phyloP scores from a whole-genome alignment of 768 basidiomycete genomes.

The Pleurotus platypus region DNA sequence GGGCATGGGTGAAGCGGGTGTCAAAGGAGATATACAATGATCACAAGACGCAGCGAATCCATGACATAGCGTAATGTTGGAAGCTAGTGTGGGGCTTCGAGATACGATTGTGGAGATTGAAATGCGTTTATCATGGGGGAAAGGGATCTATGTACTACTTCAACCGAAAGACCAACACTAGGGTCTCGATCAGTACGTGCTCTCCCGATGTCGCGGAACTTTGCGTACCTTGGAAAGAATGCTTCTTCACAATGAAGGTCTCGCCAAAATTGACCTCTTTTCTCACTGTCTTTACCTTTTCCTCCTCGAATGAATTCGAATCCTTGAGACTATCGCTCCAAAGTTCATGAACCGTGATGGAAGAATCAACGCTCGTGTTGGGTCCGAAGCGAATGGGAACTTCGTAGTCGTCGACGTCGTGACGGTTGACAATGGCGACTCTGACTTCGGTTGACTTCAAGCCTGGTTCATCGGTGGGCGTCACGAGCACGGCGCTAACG shows the following conservation, averaged over 20 bases:
- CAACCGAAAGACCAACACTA: neutral
- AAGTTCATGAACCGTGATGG: conserved; percentile 44
- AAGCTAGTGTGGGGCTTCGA: neutral
- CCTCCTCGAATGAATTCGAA: conserved; percentile 38
- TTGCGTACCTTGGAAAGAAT: conserved; percentile 44
- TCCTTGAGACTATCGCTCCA: conserved; percentile 45
- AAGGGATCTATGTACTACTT: neutral
- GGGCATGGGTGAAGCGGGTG: neutral
- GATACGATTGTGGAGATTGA: neutral
- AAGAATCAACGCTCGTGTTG: conserved; percentile 14
- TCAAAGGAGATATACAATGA: neutral
- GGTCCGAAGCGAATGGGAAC: conserved; percentile 37
- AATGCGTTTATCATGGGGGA: neutral
- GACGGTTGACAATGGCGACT: conserved; percentile 51
- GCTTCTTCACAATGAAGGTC: conserved; percentile 33
- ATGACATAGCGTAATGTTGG: neutral
- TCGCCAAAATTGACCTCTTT: conserved; percentile 29
- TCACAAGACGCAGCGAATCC: neutral
- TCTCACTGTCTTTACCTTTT: conserved; percentile 32
- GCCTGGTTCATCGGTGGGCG: conserved; percentile 11
- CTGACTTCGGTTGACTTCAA: conserved; percentile 31
- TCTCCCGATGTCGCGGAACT: too few relatives aligned
- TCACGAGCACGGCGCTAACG: conserved; percentile 41
- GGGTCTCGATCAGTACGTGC: too few relatives aligned
- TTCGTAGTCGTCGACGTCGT: conserved; percentile 32